phyloP scores from a whole-genome alignment of 768 basidiomycete species.

The Tricholoma saponaceum region DNA sequence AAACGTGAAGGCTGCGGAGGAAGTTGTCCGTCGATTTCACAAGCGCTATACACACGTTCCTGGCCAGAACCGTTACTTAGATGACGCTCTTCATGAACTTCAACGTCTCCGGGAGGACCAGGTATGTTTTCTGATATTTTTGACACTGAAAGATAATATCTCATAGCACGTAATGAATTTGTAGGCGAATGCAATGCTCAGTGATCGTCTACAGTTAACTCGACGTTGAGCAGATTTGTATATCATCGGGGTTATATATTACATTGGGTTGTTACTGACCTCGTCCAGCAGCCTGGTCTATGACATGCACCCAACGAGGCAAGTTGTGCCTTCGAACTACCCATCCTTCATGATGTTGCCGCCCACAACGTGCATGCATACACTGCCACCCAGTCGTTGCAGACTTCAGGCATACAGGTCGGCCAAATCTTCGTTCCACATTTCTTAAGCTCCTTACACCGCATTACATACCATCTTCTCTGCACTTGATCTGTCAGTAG shows the following conservation, averaged over 20 bases:
- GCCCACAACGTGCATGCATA: no score
- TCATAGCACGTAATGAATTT: background rate
- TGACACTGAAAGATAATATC: background rate
- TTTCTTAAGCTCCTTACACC: no score
- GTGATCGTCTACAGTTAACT: background rate
- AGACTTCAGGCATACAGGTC: no score
- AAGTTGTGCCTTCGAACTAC: background rate
- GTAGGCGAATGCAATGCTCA: background rate
- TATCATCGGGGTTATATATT: background rate
- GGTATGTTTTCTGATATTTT: background rate
- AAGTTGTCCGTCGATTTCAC: conserved; percentile 23
- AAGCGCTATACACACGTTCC: conserved; percentile 16
- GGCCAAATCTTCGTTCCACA: no score
- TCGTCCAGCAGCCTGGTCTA: background rate
- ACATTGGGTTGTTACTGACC: background rate
- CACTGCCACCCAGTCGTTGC: no score
- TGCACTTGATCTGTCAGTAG: no score
- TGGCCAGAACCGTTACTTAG: conserved; percentile 15
- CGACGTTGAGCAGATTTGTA: background rate
- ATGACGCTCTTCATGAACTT: conserved; percentile 3
- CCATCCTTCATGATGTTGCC: no score
- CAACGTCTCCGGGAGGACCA: background rate
- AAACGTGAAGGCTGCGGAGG: conserved; percentile 23
- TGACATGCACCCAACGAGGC: background rate
- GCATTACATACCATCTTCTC: no score